Percentiles rank a stretch among this genome's conserved stretches.
Conservation (phyloP, 129 eudicot genomes). For the Lactuca sativa region DNA sequence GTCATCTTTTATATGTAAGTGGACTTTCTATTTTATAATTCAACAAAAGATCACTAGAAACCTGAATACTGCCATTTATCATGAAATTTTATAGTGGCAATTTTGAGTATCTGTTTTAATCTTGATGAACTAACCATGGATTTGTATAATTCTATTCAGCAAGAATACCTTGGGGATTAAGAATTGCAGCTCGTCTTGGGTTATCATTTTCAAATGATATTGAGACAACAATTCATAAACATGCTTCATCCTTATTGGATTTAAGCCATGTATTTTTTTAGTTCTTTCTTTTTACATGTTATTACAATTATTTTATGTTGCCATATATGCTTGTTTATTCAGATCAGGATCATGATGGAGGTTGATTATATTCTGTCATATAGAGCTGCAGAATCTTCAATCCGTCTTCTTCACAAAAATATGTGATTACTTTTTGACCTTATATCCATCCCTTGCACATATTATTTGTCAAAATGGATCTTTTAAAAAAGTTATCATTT, state of each 20-base stretch:
- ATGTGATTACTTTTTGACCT: no score
- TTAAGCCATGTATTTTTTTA: slow-evolving; percentile 52
- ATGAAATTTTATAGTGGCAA: slow-evolving; percentile 12
- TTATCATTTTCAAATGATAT: slow-evolving; percentile 77
- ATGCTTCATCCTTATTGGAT: slow-evolving; percentile 47
- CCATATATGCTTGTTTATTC: slow-evolving; percentile 30
- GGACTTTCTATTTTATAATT: no score
- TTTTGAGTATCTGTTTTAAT: neutral
- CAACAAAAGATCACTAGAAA: no score
- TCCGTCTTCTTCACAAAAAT: slow-evolving; percentile 49
- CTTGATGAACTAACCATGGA: slow-evolving; percentile 14
- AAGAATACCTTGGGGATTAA: slow-evolving; percentile 85
- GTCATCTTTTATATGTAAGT: no score
- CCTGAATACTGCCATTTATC: neutral
- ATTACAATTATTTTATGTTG: neutral
- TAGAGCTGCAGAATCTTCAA: slow-evolving; percentile 89
- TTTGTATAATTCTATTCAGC: slow-evolving; percentile 39
- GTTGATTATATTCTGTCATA: slow-evolving; percentile 82
- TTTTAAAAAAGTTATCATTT: neutral
- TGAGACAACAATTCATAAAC: slow-evolving; percentile 59
- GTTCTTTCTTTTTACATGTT: neutral
- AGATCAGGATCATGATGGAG: slow-evolving; percentile 84
- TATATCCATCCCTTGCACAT: no score
- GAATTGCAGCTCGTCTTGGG: slow-evolving; percentile 95
- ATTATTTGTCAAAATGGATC: no score